Percentiles rank a stretch among this genome's conserved stretches.
These are phyloP conservation scores for Hyphodiscus sp. DNA, from an alignment of 2,329 filamentous ascomycete species.

Conservation along the genomic window DNA sequence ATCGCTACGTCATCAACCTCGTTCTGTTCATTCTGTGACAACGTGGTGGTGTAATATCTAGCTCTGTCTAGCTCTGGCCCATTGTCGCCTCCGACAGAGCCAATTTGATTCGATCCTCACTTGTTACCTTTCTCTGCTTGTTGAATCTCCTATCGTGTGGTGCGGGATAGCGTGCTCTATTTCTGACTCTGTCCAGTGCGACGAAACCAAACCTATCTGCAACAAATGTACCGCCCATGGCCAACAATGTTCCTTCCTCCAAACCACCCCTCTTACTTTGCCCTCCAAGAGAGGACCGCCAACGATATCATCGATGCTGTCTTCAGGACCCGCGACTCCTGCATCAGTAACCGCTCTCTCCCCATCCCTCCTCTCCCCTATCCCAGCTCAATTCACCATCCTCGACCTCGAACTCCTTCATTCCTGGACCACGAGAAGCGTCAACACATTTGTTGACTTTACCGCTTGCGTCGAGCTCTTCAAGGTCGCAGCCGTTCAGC, in stretches of 20 bases:
- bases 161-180: background rate
- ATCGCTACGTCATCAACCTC: no score
- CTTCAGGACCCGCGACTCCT: conserved; percentile 7
- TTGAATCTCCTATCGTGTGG: no score
- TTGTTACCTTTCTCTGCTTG: no score
- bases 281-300: background rate
- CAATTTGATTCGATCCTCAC: no score
- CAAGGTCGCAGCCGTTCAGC: conserved; percentile 19
- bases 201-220: conserved; percentile 25
- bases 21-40: no score
- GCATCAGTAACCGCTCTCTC: conserved; percentile 1
- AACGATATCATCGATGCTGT: conserved; percentile 3
- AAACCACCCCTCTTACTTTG: conserved; percentile 21
- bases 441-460: conserved; percentile 16
- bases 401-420: conserved; percentile 39
- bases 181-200: conserved; percentile 19
- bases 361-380: background rate
- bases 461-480: conserved; percentile 12
- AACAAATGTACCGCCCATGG: conserved; percentile 22
- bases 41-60: no score
- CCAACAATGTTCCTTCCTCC: conserved; percentile 24
- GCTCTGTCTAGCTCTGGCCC: no score
- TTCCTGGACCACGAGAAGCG: conserved; percentile 35
- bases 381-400: conserved; percentile 19
- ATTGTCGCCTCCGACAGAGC: no score